Evolutionary conservation across 768 basidiomycete species (phyloP).

Genomic region (Neoboletus brunneissimus): DNA sequence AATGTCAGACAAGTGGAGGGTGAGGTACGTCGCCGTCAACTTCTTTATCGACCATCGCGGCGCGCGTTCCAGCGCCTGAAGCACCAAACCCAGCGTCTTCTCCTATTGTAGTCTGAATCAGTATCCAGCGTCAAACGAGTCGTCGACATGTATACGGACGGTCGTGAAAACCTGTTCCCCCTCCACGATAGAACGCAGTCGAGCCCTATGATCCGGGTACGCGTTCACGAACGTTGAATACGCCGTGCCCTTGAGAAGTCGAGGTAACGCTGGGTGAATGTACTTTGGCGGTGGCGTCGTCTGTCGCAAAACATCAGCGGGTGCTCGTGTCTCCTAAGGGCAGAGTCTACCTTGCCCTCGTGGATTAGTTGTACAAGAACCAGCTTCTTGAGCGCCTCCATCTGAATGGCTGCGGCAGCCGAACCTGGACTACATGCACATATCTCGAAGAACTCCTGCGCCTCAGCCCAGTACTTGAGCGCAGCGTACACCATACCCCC

Average conservation of each 20-base stretch:
- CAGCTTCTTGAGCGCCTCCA: slow-evolving; percentile 87
- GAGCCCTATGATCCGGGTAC: slow-evolving; percentile 56
- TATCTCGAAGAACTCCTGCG: slow-evolving; percentile 79
- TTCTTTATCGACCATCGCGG: slow-evolving; percentile 78
- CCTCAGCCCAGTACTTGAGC: slow-evolving; percentile 63
- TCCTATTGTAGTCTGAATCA: slow-evolving; percentile 45
- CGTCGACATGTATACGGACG: slow-evolving; percentile 36
- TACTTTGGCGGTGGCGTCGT: slow-evolving; percentile 67
- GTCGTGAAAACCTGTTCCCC: slow-evolving; percentile 55
- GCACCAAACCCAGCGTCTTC: slow-evolving; percentile 66
- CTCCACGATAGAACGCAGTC: slow-evolving; percentile 46
- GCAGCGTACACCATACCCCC: slow-evolving; percentile 68
- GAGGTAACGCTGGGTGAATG: slow-evolving; percentile 52
- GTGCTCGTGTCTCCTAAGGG: background rate
- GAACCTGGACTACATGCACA: slow-evolving; percentile 62
- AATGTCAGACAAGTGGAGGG: slow-evolving; percentile 72
- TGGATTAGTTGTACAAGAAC: slow-evolving; percentile 74
- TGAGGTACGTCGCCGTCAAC: slow-evolving; percentile 80
- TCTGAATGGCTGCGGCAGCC: slow-evolving; percentile 64
- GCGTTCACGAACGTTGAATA: slow-evolving; percentile 62
- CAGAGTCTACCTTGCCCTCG: slow-evolving; percentile 58
- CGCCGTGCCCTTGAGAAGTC: slow-evolving; percentile 63
- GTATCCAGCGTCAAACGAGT: background rate
- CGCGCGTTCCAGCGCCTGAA: slow-evolving; percentile 63
- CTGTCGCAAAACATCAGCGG: slow-evolving; percentile 10